These are phyloP conservation scores for Trichosporon faecale DNA, from an alignment of 1,284 basidiomycete genomes.

Conservation along the genomic window DNA sequence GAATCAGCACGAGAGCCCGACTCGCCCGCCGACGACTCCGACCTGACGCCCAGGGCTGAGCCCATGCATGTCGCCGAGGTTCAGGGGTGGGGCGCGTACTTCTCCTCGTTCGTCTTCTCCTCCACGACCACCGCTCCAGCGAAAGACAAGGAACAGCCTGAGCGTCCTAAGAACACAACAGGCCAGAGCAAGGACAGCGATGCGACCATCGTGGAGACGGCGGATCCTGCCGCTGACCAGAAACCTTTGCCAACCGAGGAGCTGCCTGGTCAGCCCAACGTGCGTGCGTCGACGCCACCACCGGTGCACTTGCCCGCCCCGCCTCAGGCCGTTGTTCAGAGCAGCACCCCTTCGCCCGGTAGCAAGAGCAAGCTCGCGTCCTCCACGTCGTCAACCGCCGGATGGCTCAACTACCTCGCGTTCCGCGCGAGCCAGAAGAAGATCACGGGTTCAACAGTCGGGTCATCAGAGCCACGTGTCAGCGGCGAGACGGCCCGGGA, in stretches of 20 bases:
- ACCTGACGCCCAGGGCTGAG: slow-evolving; percentile 6
- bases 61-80: slow-evolving; percentile 8
- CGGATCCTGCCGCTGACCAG: slow-evolving; percentile 23
- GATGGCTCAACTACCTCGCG: slow-evolving; percentile 48
- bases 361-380: slow-evolving; percentile 14
- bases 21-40: not conserved
- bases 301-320: not conserved
- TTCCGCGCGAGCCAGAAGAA: slow-evolving; percentile 44
- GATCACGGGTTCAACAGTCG: slow-evolving; percentile 28
- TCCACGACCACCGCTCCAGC: not conserved
- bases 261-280: not conserved
- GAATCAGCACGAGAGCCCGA: not conserved
- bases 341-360: not conserved
- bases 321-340: not conserved
- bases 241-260: slow-evolving; percentile 12
- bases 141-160: not conserved
- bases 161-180: not conserved
- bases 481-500: slow-evolving; percentile 28
- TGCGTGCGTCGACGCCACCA: not conserved
- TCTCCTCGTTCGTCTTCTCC: slow-evolving; percentile 34
- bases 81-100: slow-evolving; percentile 36
- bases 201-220: slow-evolving; percentile 16
- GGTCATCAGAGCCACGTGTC: slow-evolving; percentile 22
- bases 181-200: slow-evolving; percentile 2
- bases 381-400: slow-evolving; percentile 30